These are phyloP conservation scores for Hirschfeldia incana DNA, from an alignment of 345 rosid species.

Conservation along the genomic window DNA sequence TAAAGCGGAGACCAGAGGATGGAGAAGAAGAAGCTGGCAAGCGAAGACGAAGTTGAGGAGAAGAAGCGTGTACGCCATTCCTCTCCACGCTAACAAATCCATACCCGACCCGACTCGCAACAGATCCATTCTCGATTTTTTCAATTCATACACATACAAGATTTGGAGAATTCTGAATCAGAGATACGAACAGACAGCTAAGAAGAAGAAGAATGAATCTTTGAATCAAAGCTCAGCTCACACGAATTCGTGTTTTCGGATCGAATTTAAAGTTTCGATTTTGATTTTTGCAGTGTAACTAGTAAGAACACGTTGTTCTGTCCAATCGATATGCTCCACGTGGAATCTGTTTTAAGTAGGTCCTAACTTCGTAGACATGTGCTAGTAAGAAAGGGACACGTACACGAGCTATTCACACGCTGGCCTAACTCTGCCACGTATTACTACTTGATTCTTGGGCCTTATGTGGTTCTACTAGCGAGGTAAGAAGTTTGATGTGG, in stretches of 20 bases:
- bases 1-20: conserved; percentile 86
- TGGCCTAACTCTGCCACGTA: conserved; percentile 32
- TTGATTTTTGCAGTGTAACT: conserved; percentile 31
- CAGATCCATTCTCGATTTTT: conserved; percentile 42
- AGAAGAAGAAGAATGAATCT: conserved; percentile 12
- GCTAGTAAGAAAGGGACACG: conserved; percentile 37
- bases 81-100: conserved; percentile 82
- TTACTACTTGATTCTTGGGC: conserved; percentile 5
- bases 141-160: conserved; percentile 23
- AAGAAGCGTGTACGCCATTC: conserved; percentile 54
- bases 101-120: conserved; percentile 40
- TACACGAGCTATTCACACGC: conserved; percentile 4
- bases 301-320: conserved; percentile 50
- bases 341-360: conserved; percentile 24
- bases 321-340: conserved; percentile 51
- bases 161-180: not conserved
- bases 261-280: conserved; percentile 26
- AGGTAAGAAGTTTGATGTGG: not conserved
- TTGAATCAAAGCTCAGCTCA: conserved; percentile 23
- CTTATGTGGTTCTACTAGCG: not conserved
- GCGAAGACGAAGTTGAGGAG: conserved; percentile 73
- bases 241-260: not conserved
- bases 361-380: not conserved
- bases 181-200: not conserved
- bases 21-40: conserved; percentile 85